A percentile compares a stretch with the other conserved stretches of the same genome.
These are phyloP conservation scores for Phyllosticta citriasiana DNA, from an alignment of 2,329 filamentous ascomycete genomes.

Conservation along the genomic window DNA sequence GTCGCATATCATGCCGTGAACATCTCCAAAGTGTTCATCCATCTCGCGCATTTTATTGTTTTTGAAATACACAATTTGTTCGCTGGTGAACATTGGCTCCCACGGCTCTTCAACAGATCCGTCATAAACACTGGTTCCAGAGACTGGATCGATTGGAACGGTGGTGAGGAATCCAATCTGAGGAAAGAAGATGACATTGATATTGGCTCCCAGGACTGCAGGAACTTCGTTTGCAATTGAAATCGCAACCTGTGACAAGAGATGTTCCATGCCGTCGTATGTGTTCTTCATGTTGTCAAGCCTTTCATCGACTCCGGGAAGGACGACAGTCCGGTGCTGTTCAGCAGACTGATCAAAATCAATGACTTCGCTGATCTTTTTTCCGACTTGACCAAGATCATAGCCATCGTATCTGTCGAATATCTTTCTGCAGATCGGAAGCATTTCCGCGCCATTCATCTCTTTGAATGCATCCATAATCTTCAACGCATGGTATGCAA, in stretches of 20 bases:
- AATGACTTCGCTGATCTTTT: conserved; percentile 60
- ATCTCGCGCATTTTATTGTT: conserved; percentile 71
- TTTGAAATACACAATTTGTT: conserved; percentile 67
- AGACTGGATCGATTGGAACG: conserved; percentile 52
- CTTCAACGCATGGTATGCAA: conserved; percentile 60
- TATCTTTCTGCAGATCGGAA: conserved; percentile 50
- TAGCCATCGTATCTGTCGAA: conserved; percentile 48
- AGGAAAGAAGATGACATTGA: conserved; percentile 82
- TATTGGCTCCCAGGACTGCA: conserved; percentile 39
- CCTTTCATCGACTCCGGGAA: conserved; percentile 57
- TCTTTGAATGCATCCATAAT: conserved; percentile 55
- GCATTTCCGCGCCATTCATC: conserved; percentile 42
- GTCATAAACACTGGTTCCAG: conserved; percentile 51
- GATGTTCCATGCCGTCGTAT: conserved; percentile 66
- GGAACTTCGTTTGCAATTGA: conserved; percentile 57
- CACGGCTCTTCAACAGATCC: conserved; percentile 54
- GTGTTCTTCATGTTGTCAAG: conserved; percentile 69
- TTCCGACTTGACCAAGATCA: conserved; percentile 55
- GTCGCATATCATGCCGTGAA: conserved; percentile 77
- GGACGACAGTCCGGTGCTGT: conserved; percentile 63
- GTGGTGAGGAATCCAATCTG: conserved; percentile 84
- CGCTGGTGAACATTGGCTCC: conserved; percentile 68
- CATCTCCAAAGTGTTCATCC: conserved; percentile 72
- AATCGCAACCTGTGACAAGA: conserved; percentile 59
- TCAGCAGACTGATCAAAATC: conserved; percentile 71